Base-by-base conservation (phyloP, 129 eudicot genomes). In the Lactuca saligna region DNA sequence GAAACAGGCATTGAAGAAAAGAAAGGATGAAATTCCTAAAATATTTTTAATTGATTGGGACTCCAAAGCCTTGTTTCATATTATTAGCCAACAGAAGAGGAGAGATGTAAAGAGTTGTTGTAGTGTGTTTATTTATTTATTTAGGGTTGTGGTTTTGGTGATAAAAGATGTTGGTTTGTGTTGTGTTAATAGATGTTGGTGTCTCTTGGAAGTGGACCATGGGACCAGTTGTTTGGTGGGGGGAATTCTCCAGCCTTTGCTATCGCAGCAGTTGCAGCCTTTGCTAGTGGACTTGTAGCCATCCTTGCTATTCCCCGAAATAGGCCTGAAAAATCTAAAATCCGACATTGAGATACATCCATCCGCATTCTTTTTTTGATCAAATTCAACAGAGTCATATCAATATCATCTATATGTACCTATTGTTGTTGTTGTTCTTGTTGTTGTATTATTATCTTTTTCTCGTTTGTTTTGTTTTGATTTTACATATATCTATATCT, bases 171-270 rank as follows among this genome's bases (percentile, higher is more conserved):
- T 56, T 73, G 63, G 62, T 70, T 61, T 65, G 61, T 57, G 57
- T 38, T 57, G 57, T 25, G 29, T 25, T 25, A 25, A 82, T 71
- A 94, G 99, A 78, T 94, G 41, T 56, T 87, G 66, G 99, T 94
- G 46, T 94, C 99, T 46, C 76, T 90, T 75, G 99, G 94, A 74
- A 80, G 96, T 76, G 99, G 99, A 59, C 99, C 99, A 51, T 94
- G 88, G 99, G 99, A 94, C 80, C 79, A 74, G 73, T 82, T 90
- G 55, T 85, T 90, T 69, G 99, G 97, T 68, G 96, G 83, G 38
- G 97, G 97, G 20, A 94, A 94, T 77, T 82, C 97, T 46, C 91
- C 99, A 44, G 91, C 97, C 59, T 72, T 94, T 20, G 96, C 83
- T 37, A 75, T 90, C 41, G 99, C 93, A 64, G 97, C 87, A 60